Evolutionary conservation across 768 basidiomycete genomes (phyloP), one percentile per base, ranked within the genome.

Genomic region (Cystobasidium ongulense): DNA sequence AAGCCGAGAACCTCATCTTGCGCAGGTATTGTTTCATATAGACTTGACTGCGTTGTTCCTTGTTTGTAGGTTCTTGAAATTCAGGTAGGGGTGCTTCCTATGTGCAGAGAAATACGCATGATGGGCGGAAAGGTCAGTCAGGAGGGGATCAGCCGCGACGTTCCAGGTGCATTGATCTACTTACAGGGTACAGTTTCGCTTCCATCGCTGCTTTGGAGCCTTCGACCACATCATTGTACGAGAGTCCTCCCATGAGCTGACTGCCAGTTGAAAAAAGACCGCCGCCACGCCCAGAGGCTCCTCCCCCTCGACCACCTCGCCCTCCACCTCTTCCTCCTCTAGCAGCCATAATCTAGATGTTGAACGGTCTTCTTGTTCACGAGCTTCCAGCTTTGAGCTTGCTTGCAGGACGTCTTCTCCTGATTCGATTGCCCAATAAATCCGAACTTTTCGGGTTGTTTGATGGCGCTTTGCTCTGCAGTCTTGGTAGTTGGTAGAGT

Each of bases 211-310:
- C 54, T 17, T 59, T 54, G 18, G 53, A 27, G 25, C 23, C n/a
- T 27, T 59, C 54, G 21, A 59, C 33, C 25, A 71, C 54, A 29
- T 57, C 53, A 46, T 59, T 59, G 68, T 57, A 71, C 31, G 31
- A n/a, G 18, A 71, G n/a, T 25, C 68, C 68, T 27, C 68, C 68
- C 68, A 71, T 71, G 33, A 71, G 43, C 23, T 31, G 35, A 36
- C 53, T 57, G 31, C 68, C 68, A 52, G 50, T 54, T 38, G 68
- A 23, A 33, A 71, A 71, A 15, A 59, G 50, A 36, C 68, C 68
- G 33, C 68, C 68, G 13, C 68, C 68, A 46, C 65, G 38, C 13
- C 68, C 36, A 3, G 50, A 52, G 21, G 53, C 29, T 4, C 53
- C 68, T 57, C 68, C 68, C 33, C 68, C 68, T 23, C 63, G 35